Percentiles rank a stretch among this genome's conserved stretches.
phyloP scores from a whole-genome alignment of 2,329 filamentous ascomycete genomes.

The Venturiaceae sp. region DNA sequence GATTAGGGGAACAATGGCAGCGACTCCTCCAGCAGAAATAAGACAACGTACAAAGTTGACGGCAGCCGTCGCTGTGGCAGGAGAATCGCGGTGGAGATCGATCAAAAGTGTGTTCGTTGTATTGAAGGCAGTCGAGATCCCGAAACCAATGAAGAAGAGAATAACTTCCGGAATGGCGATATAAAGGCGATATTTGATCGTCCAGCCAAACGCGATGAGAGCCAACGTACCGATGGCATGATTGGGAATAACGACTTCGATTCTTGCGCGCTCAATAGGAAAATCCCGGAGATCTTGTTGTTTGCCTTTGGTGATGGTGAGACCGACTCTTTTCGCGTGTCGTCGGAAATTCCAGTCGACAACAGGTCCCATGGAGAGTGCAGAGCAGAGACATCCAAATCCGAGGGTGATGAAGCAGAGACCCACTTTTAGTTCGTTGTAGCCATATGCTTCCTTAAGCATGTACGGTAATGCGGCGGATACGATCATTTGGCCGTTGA shows the following conservation, averaged over 20 bases:
- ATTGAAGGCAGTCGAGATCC: conserved; percentile 50
- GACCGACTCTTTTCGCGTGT: conserved; percentile 14
- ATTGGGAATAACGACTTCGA: conserved; percentile 29
- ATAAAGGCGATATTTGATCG: conserved; percentile 22
- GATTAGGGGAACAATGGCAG: conserved; percentile 51
- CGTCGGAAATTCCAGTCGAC: conserved; percentile 65
- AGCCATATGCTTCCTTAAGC: conserved; percentile 35
- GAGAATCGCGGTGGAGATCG: conserved; percentile 42
- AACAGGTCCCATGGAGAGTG: conserved; percentile 40
- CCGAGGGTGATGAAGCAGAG: conserved; percentile 28
- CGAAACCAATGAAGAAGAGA: conserved; percentile 43
- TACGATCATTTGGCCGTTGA: conserved; percentile 17
- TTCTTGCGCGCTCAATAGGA: conserved; percentile 37
- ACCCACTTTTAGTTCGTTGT: conserved; percentile 37
- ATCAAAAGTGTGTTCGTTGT: conserved; percentile 31
- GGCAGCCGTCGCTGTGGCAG: conserved; percentile 53
- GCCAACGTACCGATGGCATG: conserved; percentile 23
- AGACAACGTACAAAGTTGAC: conserved; percentile 55
- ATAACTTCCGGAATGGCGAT: conserved; percentile 35
- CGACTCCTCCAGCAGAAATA: conserved; percentile 50
- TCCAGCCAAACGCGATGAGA: conserved; percentile 33
- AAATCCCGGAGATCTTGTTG: conserved; percentile 42
- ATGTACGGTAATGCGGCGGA: conserved; percentile 40
- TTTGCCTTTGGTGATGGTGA: background rate
- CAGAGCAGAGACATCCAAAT: conserved; percentile 24